phyloP scores from a whole-genome alignment of 1,284 basidiomycete genomes.

The Malassezia psittaci region DNA sequence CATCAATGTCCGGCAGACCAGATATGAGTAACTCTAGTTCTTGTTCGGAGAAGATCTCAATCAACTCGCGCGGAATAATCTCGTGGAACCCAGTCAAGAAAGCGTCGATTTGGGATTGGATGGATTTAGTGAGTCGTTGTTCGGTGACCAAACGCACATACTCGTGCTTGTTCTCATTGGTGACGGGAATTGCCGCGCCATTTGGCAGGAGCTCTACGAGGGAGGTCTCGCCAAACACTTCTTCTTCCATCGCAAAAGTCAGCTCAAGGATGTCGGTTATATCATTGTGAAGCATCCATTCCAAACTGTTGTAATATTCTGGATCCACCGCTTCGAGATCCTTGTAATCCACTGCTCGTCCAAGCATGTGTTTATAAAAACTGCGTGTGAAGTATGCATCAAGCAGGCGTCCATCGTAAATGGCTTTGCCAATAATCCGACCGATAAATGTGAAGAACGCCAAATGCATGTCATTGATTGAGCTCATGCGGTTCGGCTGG shows the following conservation, averaged over 20 bases:
- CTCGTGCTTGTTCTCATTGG: conserved; percentile 85
- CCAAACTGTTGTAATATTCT: conserved; percentile 72
- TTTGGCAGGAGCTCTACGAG: conserved; percentile 41
- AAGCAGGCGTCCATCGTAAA: conserved; percentile 84
- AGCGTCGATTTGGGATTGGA: conserved; percentile 58
- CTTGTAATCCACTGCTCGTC: conserved; percentile 41
- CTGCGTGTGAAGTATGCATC: conserved; percentile 85
- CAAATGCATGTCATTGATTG: conserved; percentile 75
- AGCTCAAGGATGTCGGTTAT: conserved; percentile 64
- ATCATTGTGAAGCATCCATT: conserved; percentile 50
- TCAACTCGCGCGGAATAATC: conserved; percentile 60
- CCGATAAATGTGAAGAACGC: conserved; percentile 99
- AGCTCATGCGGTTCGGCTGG: conserved; percentile 87
- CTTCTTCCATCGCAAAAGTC: conserved; percentile 79
- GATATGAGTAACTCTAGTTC: conserved; percentile 96
- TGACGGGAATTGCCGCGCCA: conserved; percentile 36
- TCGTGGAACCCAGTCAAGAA: conserved; percentile 89
- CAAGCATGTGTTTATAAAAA: conserved; percentile 47
- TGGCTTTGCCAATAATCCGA: conserved; percentile 85
- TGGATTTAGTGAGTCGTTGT: conserved; percentile 84
- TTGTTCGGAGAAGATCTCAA: conserved; percentile 77
- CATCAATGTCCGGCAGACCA: conserved; percentile 94
- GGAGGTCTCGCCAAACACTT: conserved; percentile 54
- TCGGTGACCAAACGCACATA: conserved; percentile 85
- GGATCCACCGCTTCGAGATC: conserved; percentile 45